These are phyloP conservation scores for Obelidium mucronatum DNA, from an alignment of 192 early-diverging fungal species.

Conservation along the genomic window DNA sequence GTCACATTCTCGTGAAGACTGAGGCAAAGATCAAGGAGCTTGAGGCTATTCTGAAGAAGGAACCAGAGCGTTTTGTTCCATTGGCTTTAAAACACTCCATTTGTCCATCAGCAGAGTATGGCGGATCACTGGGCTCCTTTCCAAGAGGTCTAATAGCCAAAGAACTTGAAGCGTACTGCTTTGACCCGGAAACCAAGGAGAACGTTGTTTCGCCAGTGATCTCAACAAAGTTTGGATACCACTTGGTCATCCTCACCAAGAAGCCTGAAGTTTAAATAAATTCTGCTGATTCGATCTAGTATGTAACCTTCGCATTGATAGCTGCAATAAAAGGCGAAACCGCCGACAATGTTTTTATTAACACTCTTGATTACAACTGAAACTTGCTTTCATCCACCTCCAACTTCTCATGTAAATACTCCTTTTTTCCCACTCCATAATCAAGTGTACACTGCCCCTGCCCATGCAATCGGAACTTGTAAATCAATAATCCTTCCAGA, in stretches of 20 bases:
- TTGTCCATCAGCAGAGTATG: constrained; percentile 85
- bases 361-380: constrained; percentile 33
- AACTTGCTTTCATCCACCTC: constrained; percentile 9
- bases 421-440: constrained; percentile 80
- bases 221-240: constrained; percentile 50
- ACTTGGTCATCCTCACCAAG: constrained; percentile 40
- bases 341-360: no score
- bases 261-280: no score
- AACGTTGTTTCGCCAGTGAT: constrained; percentile 34
- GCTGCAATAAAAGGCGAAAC: no score
- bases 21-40: constrained; percentile 35
- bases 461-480: constrained; percentile 95
- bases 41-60: constrained; percentile 10
- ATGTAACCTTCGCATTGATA: no score
- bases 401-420: constrained; percentile 68
- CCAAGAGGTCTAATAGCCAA: constrained; percentile 87
- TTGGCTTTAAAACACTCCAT: constrained; percentile 85
- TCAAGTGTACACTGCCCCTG: constrained; percentile 83
- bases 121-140: constrained; percentile 90
- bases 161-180: constrained; percentile 40
- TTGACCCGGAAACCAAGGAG: constrained; percentile 36
- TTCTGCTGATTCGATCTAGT: no score
- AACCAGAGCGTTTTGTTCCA: constrained; percentile 60
- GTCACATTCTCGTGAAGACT: constrained; percentile 42
- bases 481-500: constrained; percentile 96